Base-by-base conservation (phyloP, 1,284 basidiomycete species). In the Puccinia polysora region DNA sequence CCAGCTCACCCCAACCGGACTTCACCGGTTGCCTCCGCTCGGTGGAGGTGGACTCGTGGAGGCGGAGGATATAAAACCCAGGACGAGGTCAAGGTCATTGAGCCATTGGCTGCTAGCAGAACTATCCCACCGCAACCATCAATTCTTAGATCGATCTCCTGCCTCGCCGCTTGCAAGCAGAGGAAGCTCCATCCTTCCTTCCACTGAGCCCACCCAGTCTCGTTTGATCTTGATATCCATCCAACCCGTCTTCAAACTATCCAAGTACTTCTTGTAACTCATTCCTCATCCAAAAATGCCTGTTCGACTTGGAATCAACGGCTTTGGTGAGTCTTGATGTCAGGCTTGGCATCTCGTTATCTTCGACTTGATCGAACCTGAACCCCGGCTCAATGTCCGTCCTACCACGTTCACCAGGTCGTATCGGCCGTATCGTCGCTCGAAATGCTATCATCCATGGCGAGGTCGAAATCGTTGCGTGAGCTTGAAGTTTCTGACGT, bases 391-490 rank as follows among this genome's bases (percentile, higher is more conserved):
- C 28, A 34, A 56, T 5, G 12, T 7, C 23, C n/a, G 34, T 47
- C 28, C 38, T 10, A 14, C 63, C n/a, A 18, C n/a, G n/a, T 28
- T 43, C 6, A 32, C 34, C 75, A 92, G 92, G 93, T 84, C 92
- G 93, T 85, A 96, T 96, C 80, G 93, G 94, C 81, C 92, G 93
- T 83, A 96, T 98, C 81, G 96, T 98, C 77, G 85, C 91, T 83
- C 89, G 95, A 80, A 97, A 97, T 85, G 92, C 92, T 72, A 84
- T 97, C 78, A 83, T 87, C 77, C 83, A 87, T 80, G 82, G 84
- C 73, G 88, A 88, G 72, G 85, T 94, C 79, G 84, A 92, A 15
- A 86, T 96, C 78, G 87, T 91, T 74, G 90, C 91, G 55, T 62
- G 73, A 82, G 95, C 78, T 94, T 94, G 84, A 90, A 94, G 40